phyloP scores from a whole-genome alignment of 2,329 filamentous ascomycete genomes.

The Whalleya microplaca region DNA sequence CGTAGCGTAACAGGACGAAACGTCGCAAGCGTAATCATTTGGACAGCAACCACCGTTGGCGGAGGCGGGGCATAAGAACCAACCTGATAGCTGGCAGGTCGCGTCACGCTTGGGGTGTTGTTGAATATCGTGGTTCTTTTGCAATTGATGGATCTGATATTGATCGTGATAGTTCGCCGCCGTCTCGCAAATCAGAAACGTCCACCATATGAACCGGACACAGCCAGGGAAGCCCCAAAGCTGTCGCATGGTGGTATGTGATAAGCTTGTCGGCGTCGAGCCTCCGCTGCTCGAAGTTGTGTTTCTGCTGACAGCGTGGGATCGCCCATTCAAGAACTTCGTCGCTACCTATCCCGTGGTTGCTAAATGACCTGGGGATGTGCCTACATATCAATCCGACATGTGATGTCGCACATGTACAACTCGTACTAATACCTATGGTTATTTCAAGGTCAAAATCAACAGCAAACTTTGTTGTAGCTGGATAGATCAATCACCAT shows the following conservation, averaged over 20 bases:
- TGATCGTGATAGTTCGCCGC: constrained; percentile 11
- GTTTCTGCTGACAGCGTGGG: neutral
- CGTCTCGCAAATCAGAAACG: constrained; percentile 14
- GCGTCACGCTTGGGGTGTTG: constrained; percentile 33
- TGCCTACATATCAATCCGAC: neutral
- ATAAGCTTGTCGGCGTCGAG: neutral
- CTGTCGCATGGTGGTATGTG: constrained; percentile 25
- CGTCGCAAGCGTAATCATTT: constrained; percentile 51
- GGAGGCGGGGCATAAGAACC: constrained; percentile 30
- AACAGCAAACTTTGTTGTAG: constrained; percentile 1
- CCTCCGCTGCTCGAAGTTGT: neutral
- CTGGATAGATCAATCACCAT: neutral
- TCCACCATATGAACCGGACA: constrained; percentile 22
- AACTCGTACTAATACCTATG: neutral
- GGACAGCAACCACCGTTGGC: constrained; percentile 52
- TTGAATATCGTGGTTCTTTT: constrained; percentile 29
- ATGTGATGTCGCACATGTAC: neutral
- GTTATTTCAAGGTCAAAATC: neutral
- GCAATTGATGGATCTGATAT: constrained; percentile 30
- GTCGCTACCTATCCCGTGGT: neutral
- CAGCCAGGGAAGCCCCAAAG: constrained; percentile 17
- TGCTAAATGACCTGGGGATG: neutral
- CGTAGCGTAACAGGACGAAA: constrained; percentile 51
- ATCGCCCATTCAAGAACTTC: constrained; percentile 7
- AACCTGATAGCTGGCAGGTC: constrained; percentile 26